A percentile compares a stretch with the other conserved stretches of the same genome.
Conservation (phyloP, 192 early-diverging fungal genomes). For the Coemansia sp. region DNA sequence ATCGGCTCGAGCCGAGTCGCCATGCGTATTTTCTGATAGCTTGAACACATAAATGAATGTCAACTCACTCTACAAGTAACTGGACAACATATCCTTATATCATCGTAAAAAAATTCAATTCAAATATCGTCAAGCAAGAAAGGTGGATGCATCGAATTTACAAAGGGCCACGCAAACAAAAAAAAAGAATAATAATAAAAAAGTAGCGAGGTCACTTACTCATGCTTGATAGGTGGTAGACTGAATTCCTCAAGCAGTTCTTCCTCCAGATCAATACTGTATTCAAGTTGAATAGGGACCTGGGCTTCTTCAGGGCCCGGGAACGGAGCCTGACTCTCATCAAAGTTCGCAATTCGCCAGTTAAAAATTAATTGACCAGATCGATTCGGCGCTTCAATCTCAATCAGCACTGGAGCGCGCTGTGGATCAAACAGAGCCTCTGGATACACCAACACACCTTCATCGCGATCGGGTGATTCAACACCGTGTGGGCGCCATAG, state of each 20-base stretch:
- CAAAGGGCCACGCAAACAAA: neutral
- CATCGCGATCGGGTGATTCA: constrained; percentile 7
- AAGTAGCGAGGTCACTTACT: neutral
- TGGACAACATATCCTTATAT: no score
- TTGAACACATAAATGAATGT: no score
- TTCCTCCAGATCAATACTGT: constrained; percentile 48
- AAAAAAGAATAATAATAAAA: neutral
- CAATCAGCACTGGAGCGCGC: constrained; percentile 45
- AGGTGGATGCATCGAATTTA: neutral
- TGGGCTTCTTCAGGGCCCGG: constrained; percentile 41
- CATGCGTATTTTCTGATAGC: no score
- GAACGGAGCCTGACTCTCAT: constrained; percentile 54
- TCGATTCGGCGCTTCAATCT: constrained; percentile 45
- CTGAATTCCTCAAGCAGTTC: constrained; percentile 30
- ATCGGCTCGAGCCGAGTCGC: no score
- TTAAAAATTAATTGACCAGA: constrained; percentile 37
- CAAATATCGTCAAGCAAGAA: neutral
- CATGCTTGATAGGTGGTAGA: constrained; percentile 31
- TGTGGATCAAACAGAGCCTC: constrained; percentile 47
- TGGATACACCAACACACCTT: constrained; percentile 37
- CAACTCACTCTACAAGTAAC: no score
- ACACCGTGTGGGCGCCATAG: constrained; percentile 28
- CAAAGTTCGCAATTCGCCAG: constrained; percentile 52
- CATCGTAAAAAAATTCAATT: no score
- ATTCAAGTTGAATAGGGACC: constrained; percentile 46